Conservation (phyloP, 2,329 filamentous ascomycete genomes). For the Sclerotinia sclerotiorum region DNA sequence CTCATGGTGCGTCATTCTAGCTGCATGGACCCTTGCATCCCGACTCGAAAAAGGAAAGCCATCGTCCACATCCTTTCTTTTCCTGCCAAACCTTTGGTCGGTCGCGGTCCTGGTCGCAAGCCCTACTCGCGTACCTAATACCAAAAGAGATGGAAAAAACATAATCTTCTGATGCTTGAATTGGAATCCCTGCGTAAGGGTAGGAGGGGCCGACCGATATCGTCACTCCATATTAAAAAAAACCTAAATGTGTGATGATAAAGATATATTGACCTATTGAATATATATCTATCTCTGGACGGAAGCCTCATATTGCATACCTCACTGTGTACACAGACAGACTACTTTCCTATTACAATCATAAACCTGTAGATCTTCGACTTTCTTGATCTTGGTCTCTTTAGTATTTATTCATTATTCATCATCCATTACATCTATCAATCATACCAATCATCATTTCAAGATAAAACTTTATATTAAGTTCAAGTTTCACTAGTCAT, state of each 20-base stretch:
- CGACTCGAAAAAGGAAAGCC: background rate
- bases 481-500: background rate
- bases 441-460: background rate
- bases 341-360: background rate
- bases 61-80: background rate
- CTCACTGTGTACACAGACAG: background rate
- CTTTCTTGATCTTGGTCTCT: background rate
- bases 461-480: background rate
- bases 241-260: background rate
- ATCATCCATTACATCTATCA: background rate
- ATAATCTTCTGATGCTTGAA: background rate
- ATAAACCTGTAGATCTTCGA: conserved; percentile 11
- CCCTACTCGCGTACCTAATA: background rate
- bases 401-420: background rate
- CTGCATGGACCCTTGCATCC: conserved; percentile 8
- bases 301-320: background rate
- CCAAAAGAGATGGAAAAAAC: background rate
- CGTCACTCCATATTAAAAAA: conserved; percentile 1
- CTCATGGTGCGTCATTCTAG: conserved; percentile 1
- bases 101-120: background rate
- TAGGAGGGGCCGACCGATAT: conserved; percentile 9
- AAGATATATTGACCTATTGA: background rate
- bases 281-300: background rate
- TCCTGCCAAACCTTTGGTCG: conserved; percentile 3
- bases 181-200: background rate